Conservation (phyloP, 768 basidiomycete genomes). For the Tricholomella constricta region DNA sequence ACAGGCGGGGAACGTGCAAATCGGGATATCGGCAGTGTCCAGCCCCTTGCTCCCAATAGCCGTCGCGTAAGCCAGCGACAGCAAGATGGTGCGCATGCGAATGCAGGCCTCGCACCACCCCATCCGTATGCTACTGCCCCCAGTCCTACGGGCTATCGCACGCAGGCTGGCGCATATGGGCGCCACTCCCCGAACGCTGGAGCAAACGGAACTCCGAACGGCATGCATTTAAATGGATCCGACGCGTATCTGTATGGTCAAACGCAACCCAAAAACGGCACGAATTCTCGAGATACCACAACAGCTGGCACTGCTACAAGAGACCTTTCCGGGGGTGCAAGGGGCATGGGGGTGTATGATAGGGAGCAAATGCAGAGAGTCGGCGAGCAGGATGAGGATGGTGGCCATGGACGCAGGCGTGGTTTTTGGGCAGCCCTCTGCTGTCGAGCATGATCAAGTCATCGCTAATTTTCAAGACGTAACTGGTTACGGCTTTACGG, state of each 20-base stretch:
- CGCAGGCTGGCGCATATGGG: slow-evolving; percentile 47
- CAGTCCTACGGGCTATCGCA: slow-evolving; percentile 57
- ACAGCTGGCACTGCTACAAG: slow-evolving; percentile 42
- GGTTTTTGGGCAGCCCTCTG: slow-evolving; percentile 69
- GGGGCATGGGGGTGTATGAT: slow-evolving; percentile 68
- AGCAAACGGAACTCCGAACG: slow-evolving; percentile 41
- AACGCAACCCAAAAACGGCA: slow-evolving; percentile 48
- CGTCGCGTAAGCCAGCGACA: slow-evolving; percentile 71
- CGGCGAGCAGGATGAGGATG: slow-evolving; percentile 66
- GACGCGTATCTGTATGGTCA: slow-evolving; percentile 74
- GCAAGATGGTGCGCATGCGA: slow-evolving; percentile 40
- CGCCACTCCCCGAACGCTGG: slow-evolving; percentile 54
- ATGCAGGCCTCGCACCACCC: slow-evolving; percentile 48
- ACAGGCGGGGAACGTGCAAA: slow-evolving; percentile 49
- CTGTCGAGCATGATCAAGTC: slow-evolving; percentile 57
- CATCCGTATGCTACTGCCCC: slow-evolving; percentile 78
- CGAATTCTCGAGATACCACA: slow-evolving; percentile 55
- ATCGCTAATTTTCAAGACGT: slow-evolving; percentile 21
- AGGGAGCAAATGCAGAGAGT: slow-evolving; percentile 61
- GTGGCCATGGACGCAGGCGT: slow-evolving; percentile 59
- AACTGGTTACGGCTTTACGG: slow-evolving; percentile 33
- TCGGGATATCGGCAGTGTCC: slow-evolving; percentile 64
- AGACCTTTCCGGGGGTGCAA: slow-evolving; percentile 35
- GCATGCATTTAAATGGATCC: slow-evolving; percentile 52
- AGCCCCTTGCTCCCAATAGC: slow-evolving; percentile 65